Evolutionary conservation across 75 land plant genomes (phyloP).

Genomic region (Pseudotsuga menziesii): DNA sequence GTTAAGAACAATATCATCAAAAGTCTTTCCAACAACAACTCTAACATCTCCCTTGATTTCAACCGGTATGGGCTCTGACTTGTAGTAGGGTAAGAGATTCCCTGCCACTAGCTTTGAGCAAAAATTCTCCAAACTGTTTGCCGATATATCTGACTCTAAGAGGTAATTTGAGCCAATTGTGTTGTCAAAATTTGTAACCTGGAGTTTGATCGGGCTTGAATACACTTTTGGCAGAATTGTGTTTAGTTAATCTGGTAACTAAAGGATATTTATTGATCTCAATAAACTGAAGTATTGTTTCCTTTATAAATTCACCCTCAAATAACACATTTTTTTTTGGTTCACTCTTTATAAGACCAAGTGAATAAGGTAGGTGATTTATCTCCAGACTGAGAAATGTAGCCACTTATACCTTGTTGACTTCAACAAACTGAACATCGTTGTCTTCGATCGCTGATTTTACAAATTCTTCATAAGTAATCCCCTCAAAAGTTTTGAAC

Average conservation of each 20-base stretch:
- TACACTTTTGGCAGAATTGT: too few species aligned
- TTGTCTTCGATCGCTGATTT: conserved; percentile 63
- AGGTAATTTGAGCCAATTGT: conserved; percentile 65
- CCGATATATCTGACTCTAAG: conserved; percentile 55
- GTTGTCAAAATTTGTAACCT: conserved; percentile 82
- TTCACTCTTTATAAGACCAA: conserved; percentile 74
- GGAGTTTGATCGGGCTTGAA: too few species aligned
- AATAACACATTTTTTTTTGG: conserved; percentile 64
- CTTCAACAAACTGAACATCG: conserved; percentile 88
- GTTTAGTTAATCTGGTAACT: too few species aligned
- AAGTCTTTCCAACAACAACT: conserved; percentile 80
- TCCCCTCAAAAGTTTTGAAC: conserved; percentile 62
- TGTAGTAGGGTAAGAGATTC: conserved; percentile 47
- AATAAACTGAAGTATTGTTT: too few species aligned
- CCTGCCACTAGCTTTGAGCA: conserved; percentile 50
- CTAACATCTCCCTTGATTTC: conserved; percentile 47
- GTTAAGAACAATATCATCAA: conserved; percentile 68
- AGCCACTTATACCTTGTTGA: conserved; percentile 44
- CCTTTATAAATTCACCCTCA: too few species aligned
- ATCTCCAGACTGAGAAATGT: conserved; percentile 42
- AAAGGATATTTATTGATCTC: too few species aligned
- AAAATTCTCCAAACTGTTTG: conserved; percentile 67
- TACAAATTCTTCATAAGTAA: conserved; percentile 66
- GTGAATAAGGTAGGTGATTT: conserved; percentile 27
- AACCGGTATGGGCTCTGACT: conserved; percentile 70